These are phyloP conservation scores for Euphorbia pulcherrima DNA, from an alignment of 345 rosid species.

Conservation along the genomic window DNA sequence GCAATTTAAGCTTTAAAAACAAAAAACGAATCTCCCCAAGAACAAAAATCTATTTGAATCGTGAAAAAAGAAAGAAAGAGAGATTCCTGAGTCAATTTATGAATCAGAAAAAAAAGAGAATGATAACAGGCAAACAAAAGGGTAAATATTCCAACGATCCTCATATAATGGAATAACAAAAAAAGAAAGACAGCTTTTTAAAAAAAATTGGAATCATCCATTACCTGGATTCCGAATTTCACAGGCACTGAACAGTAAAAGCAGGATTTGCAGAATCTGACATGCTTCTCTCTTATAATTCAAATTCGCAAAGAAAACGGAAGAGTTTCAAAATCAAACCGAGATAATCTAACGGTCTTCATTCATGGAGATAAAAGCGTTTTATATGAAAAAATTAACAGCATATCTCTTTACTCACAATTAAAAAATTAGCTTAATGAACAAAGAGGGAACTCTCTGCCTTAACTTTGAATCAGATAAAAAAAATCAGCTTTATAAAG, in stretches of 20 bases:
- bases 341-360: neutral
- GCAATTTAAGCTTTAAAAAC: neutral
- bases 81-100: constrained; percentile 4
- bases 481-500: neutral
- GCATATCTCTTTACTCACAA: neutral
- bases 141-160: neutral
- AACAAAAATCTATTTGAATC: neutral
- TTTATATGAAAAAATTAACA: neutral
- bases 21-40: neutral
- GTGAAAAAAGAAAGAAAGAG: neutral
- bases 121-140: neutral
- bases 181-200: constrained; percentile 21
- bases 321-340: neutral
- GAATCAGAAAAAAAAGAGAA: neutral
- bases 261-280: neutral
- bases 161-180: constrained; percentile 12
- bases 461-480: neutral
- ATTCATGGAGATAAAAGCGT: neutral
- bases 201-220: constrained; percentile 22
- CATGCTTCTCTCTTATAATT: neutral
- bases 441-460: neutral
- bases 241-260: constrained; percentile 10
- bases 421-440: neutral
- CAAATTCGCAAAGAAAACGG: neutral
- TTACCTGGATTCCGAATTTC: neutral